phyloP scores from a whole-genome alignment of 306 rosid genomes.

The Vigna mungo region DNA sequence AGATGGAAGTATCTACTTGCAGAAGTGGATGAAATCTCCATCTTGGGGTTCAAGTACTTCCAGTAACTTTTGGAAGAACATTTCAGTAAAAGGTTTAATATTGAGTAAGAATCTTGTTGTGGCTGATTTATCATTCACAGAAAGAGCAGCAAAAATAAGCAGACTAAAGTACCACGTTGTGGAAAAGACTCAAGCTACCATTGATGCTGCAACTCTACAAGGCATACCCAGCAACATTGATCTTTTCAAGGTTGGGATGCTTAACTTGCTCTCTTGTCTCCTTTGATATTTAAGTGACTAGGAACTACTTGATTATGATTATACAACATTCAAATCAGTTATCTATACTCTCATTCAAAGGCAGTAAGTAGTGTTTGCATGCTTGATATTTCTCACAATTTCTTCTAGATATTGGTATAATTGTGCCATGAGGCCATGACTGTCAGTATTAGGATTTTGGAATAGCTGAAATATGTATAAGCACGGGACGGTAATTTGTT shows the following conservation, averaged over 20 bases:
- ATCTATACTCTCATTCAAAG: constrained; percentile 1
- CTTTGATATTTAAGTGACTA: constrained; percentile 30
- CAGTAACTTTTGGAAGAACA: constrained; percentile 78
- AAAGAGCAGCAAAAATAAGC: constrained; percentile 78
- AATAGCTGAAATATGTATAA: constrained; percentile 13
- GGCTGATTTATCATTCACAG: constrained; percentile 72
- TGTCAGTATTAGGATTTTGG: constrained; percentile 18
- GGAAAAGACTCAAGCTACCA: constrained; percentile 94
- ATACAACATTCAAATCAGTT: constrained; percentile 17
- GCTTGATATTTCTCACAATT: neutral
- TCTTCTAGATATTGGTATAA: constrained; percentile 1
- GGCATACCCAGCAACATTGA: constrained; percentile 99
- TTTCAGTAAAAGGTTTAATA: constrained; percentile 70
- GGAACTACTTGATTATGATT: constrained; percentile 18
- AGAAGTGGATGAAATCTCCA: constrained; percentile 86
- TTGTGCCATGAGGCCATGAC: neutral
- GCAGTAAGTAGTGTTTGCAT: neutral
- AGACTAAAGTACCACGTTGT: constrained; percentile 61
- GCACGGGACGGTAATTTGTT: neutral
- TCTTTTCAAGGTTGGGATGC: constrained; percentile 80
- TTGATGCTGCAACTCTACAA: constrained; percentile 89
- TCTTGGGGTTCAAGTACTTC: constrained; percentile 81
- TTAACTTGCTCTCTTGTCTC: constrained; percentile 41
- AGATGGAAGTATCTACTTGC: constrained; percentile 93
- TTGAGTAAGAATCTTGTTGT: constrained; percentile 88